Conservation (phyloP, 805 yeast genomes). For the Torulaspora maleeae region DNA sequence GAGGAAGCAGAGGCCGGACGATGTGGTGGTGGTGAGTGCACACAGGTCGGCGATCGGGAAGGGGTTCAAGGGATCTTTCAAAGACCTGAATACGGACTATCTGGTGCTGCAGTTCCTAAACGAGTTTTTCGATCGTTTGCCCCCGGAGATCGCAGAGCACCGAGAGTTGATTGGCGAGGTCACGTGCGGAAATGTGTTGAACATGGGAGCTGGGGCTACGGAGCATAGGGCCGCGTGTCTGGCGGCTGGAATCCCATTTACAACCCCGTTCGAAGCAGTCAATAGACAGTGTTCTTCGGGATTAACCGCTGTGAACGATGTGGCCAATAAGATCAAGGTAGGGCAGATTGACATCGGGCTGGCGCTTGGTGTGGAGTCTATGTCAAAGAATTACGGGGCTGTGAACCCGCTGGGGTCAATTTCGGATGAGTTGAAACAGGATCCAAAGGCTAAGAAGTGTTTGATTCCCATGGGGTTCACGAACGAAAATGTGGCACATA, state of each 20-base stretch:
- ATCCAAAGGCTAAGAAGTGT: slow-evolving; percentile 61
- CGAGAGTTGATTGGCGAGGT: slow-evolving; percentile 72
- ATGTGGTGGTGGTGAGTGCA: slow-evolving; percentile 86
- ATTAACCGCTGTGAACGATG: slow-evolving; percentile 80
- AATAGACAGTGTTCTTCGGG: slow-evolving; percentile 97
- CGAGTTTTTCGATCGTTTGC: slow-evolving; percentile 53
- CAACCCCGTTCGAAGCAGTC: slow-evolving; percentile 72
- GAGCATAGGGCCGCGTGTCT: slow-evolving; percentile 90
- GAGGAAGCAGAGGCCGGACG: slow-evolving; percentile 60
- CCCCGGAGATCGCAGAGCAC: slow-evolving; percentile 40
- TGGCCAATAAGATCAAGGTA: slow-evolving; percentile 78
- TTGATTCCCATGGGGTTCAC: slow-evolving; percentile 95
- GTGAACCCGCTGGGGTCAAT: slow-evolving; percentile 56
- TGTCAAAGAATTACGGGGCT: slow-evolving; percentile 88
- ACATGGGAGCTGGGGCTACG: slow-evolving; percentile 89
- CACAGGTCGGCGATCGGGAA: slow-evolving; percentile 86
- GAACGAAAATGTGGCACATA: slow-evolving; percentile 79
- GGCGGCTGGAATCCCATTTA: slow-evolving; percentile 85
- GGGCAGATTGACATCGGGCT: slow-evolving; percentile 92
- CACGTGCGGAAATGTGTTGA: slow-evolving; percentile 85
- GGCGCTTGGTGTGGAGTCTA: slow-evolving; percentile 91
- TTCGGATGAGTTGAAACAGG: slow-evolving; percentile 45
- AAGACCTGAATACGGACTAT: slow-evolving; percentile 78
- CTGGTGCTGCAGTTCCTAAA: slow-evolving; percentile 60
- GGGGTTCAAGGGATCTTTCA: slow-evolving; percentile 83